phyloP scores from a whole-genome alignment of 495 filamentous ascomycete species.

The Pseudoneurospora amorphoporcata region DNA sequence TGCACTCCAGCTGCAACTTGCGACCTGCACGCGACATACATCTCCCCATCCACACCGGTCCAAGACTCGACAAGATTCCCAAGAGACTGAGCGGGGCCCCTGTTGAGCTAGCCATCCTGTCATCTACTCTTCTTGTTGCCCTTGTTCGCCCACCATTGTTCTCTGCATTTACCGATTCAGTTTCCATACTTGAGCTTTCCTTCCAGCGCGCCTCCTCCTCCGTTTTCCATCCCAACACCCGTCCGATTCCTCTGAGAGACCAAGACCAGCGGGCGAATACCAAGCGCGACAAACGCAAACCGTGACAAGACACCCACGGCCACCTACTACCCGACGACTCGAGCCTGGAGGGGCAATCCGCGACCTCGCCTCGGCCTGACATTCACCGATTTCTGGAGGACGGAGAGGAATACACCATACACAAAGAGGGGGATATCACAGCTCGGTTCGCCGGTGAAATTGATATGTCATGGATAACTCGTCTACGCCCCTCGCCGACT shows the following conservation, averaged over 20 bases:
- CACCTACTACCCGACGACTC: neutral
- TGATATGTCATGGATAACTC: constrained; percentile 48
- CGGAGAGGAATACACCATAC: constrained; percentile 4
- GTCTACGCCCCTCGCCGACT: constrained; percentile 83
- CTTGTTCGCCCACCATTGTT: neutral
- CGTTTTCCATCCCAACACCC: neutral
- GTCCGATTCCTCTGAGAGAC: neutral
- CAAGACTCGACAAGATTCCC: neutral
- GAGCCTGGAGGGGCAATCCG: neutral
- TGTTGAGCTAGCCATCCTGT: neutral
- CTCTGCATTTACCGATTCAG: neutral
- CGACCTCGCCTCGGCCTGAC: neutral
- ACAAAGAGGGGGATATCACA: constrained; percentile 4
- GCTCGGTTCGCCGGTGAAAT: constrained; percentile 3
- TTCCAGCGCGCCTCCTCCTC: neutral
- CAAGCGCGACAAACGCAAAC: neutral
- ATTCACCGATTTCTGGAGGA: neutral
- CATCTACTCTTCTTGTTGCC: neutral
- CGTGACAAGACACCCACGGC: neutral
- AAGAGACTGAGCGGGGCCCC: neutral
- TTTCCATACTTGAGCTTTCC: neutral
- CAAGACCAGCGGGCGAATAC: neutral
- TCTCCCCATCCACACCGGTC: neutral
- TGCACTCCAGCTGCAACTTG: neutral
- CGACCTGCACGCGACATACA: neutral